Base-by-base conservation (phyloP, 108 stramenopile species). In the Nannochloropsis granulata region DNA sequence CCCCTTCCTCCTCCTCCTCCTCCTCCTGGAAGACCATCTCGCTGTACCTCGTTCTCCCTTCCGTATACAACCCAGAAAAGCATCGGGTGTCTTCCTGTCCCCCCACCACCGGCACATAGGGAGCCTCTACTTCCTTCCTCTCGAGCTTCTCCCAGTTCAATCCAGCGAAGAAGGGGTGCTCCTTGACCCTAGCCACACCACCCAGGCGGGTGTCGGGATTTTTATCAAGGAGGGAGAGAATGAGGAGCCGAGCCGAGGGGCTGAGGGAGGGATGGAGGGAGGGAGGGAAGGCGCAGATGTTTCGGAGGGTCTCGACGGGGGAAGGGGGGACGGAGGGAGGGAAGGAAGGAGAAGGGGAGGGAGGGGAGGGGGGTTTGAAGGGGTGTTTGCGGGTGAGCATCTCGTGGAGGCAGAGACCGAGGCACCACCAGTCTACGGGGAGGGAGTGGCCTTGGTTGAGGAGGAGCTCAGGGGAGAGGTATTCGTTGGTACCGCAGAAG, bases 401-500 rank as follows among this genome's bases (percentile, higher is more conserved):
- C 7, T 80, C 79, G 12, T 80, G 79, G 79, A 80, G 24, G 24
- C 23, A 25, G 24, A 80, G 24, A 13, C 79, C 79, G 13, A 80
- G 79, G 79, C 79, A 80, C 92, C 92, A 92, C 89, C 90, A 92
- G 89, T 92, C 92, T 8, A 90, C 86, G 43, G 90, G 88, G 24
- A 82, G 21, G 13, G 90, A 90, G 88, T 92, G 88, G 12, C 90
- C 90, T 23, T 82, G 88, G 43, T 56, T 26, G 10, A 82, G 25
- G 21, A 89, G 79, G 84, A 92, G 81, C 88, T 92, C 92, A 3
- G 92, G 92, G 23, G 92, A 91, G 24, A 93, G 87, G 85, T 93
- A 93, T 45, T 92, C 92, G 24, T 88, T 87, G 2, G 92, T 91
- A 23, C 92, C 92, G 86, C 92, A 93, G 25, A 93, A 91, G 24